phyloP scores from a whole-genome alignment of 2,329 filamentous ascomycete species.

The Daldinia sp. region DNA sequence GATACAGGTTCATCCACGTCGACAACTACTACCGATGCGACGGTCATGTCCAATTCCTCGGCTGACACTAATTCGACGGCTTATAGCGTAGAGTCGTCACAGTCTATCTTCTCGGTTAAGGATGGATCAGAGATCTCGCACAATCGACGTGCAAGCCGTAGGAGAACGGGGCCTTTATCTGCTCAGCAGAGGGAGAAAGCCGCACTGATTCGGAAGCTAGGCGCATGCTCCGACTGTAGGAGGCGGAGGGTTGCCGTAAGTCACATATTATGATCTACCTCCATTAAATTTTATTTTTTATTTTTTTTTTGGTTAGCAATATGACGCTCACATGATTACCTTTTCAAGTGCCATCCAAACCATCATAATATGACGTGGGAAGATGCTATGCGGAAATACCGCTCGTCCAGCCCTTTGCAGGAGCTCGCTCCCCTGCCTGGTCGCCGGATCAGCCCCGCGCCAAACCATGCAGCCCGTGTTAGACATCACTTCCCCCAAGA shows the following conservation, averaged over 20 bases:
- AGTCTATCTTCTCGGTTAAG: conserved; percentile 64
- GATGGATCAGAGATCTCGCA: conserved; percentile 63
- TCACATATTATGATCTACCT: conserved; percentile 37
- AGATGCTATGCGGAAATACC: conserved; percentile 64
- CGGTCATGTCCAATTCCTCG: conserved; percentile 48
- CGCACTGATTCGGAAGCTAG: conserved; percentile 66
- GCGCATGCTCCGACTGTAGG: conserved; percentile 64
- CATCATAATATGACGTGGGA: conserved; percentile 70
- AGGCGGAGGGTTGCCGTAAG: conserved; percentile 67
- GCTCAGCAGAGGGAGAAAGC: conserved; percentile 66
- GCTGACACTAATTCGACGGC: conserved; percentile 59
- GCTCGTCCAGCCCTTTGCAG: conserved; percentile 61
- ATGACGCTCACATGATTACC: conserved; percentile 40
- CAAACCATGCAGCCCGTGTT: conserved; percentile 43
- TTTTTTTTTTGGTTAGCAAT: conserved; percentile 8
- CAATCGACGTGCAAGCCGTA: conserved; percentile 63
- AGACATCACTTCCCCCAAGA: conserved; percentile 55
- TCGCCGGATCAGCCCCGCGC: conserved; percentile 58
- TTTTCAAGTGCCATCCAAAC: conserved; percentile 62
- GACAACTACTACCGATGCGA: conserved; percentile 57
- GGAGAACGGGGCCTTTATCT: conserved; percentile 66
- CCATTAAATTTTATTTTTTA: too few relatives aligned
- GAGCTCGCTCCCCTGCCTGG: conserved; percentile 57
- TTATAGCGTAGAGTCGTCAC: conserved; percentile 63
- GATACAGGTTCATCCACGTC: conserved; percentile 64